Evolutionary conservation across 345 rosid genomes (phyloP).

Genomic region (Pistacia vera): DNA sequence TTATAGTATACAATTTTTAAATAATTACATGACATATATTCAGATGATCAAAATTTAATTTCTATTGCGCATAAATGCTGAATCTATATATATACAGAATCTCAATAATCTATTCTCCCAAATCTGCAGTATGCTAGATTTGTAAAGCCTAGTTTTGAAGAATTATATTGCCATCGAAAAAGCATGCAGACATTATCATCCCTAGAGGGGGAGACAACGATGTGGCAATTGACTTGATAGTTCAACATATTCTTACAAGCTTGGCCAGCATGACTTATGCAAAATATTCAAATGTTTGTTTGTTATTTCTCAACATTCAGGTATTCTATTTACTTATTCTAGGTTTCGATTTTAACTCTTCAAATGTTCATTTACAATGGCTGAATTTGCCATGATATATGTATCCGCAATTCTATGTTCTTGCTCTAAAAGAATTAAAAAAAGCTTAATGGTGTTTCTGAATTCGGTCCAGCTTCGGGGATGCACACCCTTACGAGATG

Average conservation of each 20-base stretch:
- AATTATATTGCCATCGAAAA: slow-evolving; percentile 84
- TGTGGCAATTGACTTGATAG: slow-evolving; percentile 84
- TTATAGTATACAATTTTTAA: neutral
- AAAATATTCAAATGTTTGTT: slow-evolving; percentile 79
- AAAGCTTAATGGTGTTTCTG: neutral
- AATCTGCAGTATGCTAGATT: slow-evolving; percentile 68
- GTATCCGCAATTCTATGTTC: slow-evolving; percentile 1
- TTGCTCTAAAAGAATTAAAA: neutral
- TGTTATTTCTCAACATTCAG: slow-evolving; percentile 82
- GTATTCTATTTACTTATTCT: slow-evolving; percentile 27
- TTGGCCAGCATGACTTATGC: slow-evolving; percentile 83
- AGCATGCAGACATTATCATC: slow-evolving; percentile 82
- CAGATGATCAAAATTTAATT: slow-evolving; percentile 5
- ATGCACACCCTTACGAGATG: slow-evolving; percentile 92
- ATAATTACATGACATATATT: neutral
- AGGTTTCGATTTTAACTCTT: neutral
- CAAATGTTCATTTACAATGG: slow-evolving; percentile 3
- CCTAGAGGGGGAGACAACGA: slow-evolving; percentile 91
- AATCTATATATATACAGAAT: neutral
- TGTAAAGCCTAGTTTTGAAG: slow-evolving; percentile 94
- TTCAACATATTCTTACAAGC: slow-evolving; percentile 77
- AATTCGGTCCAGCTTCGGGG: slow-evolving; percentile 57
- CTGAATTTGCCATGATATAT: neutral
- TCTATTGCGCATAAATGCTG: neutral
- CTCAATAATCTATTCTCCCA: slow-evolving; percentile 10